A percentile compares a stretch with the other conserved stretches of the same genome.
phyloP scores from a whole-genome alignment of 345 rosid species.

The Eucalyptus fibrosa region DNA sequence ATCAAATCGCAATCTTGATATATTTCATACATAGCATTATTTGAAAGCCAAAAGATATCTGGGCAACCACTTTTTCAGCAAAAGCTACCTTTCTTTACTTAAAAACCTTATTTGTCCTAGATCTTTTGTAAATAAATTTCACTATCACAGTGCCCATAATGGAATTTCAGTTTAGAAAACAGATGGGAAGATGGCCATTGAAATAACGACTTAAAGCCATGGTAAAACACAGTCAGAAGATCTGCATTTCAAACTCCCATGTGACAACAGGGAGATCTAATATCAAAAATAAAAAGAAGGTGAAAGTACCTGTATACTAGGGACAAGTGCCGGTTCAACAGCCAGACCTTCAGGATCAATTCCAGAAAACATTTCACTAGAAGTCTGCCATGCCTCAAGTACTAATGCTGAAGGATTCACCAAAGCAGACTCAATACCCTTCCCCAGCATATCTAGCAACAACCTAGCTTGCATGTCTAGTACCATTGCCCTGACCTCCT shows the following conservation, averaged over 20 bases:
- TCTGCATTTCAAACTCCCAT: not conserved
- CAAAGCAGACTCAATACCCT: constrained; percentile 97
- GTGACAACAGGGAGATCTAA: not conserved
- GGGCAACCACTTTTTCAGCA: not conserved
- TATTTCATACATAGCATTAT: not conserved
- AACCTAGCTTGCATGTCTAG: constrained; percentile 98
- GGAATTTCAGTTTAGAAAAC: not conserved
- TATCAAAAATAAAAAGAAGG: not conserved
- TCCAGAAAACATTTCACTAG: constrained; percentile 56
- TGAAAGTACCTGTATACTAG: constrained; percentile 60
- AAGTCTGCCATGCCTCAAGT: constrained; percentile 80
- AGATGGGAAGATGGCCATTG: not conserved
- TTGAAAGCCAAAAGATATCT: not conserved
- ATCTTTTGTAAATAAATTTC: not conserved
- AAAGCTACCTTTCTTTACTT: not conserved
- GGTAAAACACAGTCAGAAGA: not conserved
- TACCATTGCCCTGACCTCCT: constrained; percentile 99
- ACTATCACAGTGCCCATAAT: not conserved
- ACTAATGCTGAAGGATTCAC: constrained; percentile 86
- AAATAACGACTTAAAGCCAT: not conserved
- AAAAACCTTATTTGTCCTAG: not conserved
- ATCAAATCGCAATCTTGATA: not conserved
- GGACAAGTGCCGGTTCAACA: constrained; percentile 83
- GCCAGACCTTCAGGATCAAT: constrained; percentile 93
- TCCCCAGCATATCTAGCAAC: constrained; percentile 96